A percentile compares a stretch with the other conserved stretches of the same genome.
Conservation (phyloP, 2,329 filamentous ascomycete species). For the Aspergillus flavus region DNA sequence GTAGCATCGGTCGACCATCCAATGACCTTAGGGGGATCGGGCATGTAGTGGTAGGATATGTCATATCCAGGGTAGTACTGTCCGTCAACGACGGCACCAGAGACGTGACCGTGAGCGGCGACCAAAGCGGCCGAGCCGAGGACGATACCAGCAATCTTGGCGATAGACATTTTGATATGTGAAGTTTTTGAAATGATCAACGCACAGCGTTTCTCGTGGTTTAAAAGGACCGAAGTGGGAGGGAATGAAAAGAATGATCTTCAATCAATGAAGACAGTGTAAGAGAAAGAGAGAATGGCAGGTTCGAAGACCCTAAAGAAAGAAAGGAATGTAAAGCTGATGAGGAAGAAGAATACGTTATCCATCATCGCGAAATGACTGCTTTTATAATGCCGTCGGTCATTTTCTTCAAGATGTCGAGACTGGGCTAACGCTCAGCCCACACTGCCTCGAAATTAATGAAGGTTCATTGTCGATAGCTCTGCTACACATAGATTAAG, state of each 20-base stretch:
- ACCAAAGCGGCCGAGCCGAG: conserved; percentile 41
- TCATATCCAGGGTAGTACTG: conserved; percentile 46
- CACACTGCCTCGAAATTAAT: conserved; percentile 17
- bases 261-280: conserved; percentile 38
- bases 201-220: conserved; percentile 33
- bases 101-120: conserved; percentile 44
- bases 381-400: conserved; percentile 16
- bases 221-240: conserved; percentile 24
- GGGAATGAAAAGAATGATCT: conserved; percentile 36
- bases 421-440: conserved; percentile 15
- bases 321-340: conserved; percentile 35
- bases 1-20: conserved; percentile 58
- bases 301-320: conserved; percentile 30
- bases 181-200: conserved; percentile 19
- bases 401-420: not conserved
- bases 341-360: conserved; percentile 20
- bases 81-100: conserved; percentile 38
- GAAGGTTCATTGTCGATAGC: conserved; percentile 12
- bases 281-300: conserved; percentile 31
- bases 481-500: conserved; percentile 4
- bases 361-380: conserved; percentile 4
- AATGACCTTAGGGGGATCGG: conserved; percentile 46
- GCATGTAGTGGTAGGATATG: conserved; percentile 36
- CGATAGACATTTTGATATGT: conserved; percentile 34
- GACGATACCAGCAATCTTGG: conserved; percentile 36